Evolutionary conservation across 768 basidiomycete genomes (phyloP), one percentile per base, ranked within the genome.

Genomic region (Lactarius hatsudake): DNA sequence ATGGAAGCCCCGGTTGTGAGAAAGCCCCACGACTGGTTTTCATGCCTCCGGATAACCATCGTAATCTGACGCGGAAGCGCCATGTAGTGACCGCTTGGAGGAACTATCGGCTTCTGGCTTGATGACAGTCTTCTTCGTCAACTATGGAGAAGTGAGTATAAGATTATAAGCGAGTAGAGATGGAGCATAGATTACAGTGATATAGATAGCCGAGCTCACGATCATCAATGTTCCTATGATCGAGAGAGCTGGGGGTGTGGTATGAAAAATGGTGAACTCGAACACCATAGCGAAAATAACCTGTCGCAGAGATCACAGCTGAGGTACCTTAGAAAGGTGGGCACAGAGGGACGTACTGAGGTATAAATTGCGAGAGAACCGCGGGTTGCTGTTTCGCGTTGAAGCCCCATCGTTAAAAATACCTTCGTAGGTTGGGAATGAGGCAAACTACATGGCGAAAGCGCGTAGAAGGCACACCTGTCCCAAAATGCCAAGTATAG

Each of bases 281-380:
- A 92, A 78, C 17, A 86, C 73, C 2, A 82, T 79, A 0, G 90
- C 86, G 72, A 88, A 93, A n/a, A 91, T 78, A 42, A 93, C 82
- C 83, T 89, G 68, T 23, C 7, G 28, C 18, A 23, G n/a, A n/a
- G 17, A 30, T 23, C 38, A 54, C 8, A 32, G 20, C 36, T 38
- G 28, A 59, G 13, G 15, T 17, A 5, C 57, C 36, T n/a, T 32
- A 28, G 32, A 10, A 53, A 28, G 51, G 51, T 51, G 23, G 5
- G 23, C 23, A 5, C 51, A 42, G 17, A 38, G 75, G 36, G 76
- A 59, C 73, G 42, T 61, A 81, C 84, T 73, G 84, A 83, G 8
- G 80, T 77, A 72, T 88, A 92, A 5, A 88, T 75, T 0, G 84
- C 87, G 71, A 91, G 78, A 1, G 86, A 79, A 0, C 86, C 88